Conservation (phyloP, 768 basidiomycete species). For the Pleurotus tuber-regium region DNA sequence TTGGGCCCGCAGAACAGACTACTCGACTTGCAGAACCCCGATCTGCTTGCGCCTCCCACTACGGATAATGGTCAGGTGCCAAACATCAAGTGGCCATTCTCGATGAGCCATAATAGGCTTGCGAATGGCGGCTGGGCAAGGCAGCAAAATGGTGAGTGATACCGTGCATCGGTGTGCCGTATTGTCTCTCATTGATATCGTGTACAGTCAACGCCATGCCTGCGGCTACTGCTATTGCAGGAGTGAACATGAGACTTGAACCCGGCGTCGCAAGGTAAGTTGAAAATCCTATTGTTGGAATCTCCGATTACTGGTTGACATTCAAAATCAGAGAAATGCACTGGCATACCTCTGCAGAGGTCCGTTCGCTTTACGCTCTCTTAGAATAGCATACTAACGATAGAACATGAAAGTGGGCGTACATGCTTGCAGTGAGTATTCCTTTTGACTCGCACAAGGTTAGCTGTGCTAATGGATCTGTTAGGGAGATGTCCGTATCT, state of each 20-base stretch:
- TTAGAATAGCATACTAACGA: neutral
- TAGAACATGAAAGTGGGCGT: slow-evolving; percentile 40
- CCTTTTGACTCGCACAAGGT: neutral
- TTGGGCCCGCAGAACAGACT: slow-evolving; percentile 40
- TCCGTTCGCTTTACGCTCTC: slow-evolving; percentile 12
- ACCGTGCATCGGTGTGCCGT: too few species aligned
- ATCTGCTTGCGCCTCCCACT: slow-evolving; percentile 41
- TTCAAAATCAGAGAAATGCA: slow-evolving; percentile 42
- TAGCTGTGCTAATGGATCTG: slow-evolving; percentile 6
- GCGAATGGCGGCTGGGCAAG: slow-evolving; percentile 62
- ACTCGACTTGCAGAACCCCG: slow-evolving; percentile 40
- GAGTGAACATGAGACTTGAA: slow-evolving; percentile 52
- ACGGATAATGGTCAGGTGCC: slow-evolving; percentile 41
- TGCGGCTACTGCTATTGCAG: slow-evolving; percentile 39
- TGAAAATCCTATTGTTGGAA: neutral
- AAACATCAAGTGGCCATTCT: slow-evolving; percentile 59
- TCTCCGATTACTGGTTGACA: neutral
- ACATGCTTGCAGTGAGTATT: slow-evolving; percentile 40
- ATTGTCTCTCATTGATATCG: too few species aligned
- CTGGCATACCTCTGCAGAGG: slow-evolving; percentile 51
- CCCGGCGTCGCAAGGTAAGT: slow-evolving; percentile 46
- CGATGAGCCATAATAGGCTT: slow-evolving; percentile 51
- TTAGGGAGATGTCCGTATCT: slow-evolving; percentile 45
- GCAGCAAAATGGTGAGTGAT: slow-evolving; percentile 45
- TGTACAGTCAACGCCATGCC: slow-evolving; percentile 46